These are phyloP conservation scores for Centaurea solstitialis DNA, from an alignment of 129 eudicot species.

Conservation along the genomic window DNA sequence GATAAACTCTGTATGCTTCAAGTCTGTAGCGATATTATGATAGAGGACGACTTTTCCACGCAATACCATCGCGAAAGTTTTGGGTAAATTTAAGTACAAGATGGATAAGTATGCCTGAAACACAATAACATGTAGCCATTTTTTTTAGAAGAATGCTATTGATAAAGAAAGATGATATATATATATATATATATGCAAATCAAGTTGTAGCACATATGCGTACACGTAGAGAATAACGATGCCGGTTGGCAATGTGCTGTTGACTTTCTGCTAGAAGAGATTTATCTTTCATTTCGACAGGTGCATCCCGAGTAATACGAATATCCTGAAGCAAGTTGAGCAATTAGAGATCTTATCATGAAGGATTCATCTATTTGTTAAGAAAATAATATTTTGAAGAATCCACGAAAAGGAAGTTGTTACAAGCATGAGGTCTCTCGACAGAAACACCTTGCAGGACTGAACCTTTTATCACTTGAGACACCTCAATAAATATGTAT, in stretches of 20 bases:
- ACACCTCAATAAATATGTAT: background rate
- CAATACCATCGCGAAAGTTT: slow-evolving; percentile 53
- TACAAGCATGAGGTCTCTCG: background rate
- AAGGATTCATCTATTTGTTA: background rate
- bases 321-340: slow-evolving; percentile 62
- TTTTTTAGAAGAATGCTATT: slow-evolving; percentile 3
- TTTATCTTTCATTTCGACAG: slow-evolving; percentile 21
- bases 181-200: background rate
- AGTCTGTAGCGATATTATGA: slow-evolving; percentile 75
- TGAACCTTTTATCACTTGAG: background rate
- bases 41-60: slow-evolving; percentile 65
- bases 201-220: slow-evolving; percentile 28
- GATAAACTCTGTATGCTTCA: slow-evolving; percentile 74
- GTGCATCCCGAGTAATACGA: slow-evolving; percentile 44
- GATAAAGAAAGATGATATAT: background rate
- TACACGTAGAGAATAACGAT: slow-evolving; percentile 84
- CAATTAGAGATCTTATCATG: background rate
- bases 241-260: slow-evolving; percentile 69
- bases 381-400: background rate
- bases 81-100: slow-evolving; percentile 73
- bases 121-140: slow-evolving; percentile 1
- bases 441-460: background rate
- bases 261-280: slow-evolving; percentile 38
- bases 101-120: slow-evolving; percentile 80
- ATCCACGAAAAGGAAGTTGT: background rate